Percentiles rank a stretch among this genome's conserved stretches.
These are phyloP conservation scores for Debaryomyces maramus DNA, from an alignment of 805 yeast species.

Conservation along the genomic window DNA sequence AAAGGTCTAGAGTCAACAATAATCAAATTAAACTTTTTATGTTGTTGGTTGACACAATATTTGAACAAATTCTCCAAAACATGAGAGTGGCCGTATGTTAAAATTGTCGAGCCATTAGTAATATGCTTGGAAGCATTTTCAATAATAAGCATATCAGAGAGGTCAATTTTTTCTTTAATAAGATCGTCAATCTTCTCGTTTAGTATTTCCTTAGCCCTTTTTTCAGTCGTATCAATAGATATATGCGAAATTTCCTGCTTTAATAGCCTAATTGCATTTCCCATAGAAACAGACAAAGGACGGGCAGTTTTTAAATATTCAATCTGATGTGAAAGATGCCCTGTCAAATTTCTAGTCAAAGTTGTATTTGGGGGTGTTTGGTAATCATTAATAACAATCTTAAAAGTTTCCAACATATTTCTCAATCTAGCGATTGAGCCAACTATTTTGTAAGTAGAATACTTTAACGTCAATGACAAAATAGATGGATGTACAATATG, in stretches of 20 bases:
- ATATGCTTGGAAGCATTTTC: constrained; percentile 79
- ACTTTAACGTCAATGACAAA: constrained; percentile 71
- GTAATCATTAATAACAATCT: constrained; percentile 75
- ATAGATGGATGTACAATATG: constrained; percentile 86
- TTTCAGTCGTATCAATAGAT: constrained; percentile 69
- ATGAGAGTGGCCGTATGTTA: constrained; percentile 86
- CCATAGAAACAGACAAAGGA: constrained; percentile 92
- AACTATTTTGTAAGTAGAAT: constrained; percentile 80
- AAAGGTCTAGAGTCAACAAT: constrained; percentile 92
- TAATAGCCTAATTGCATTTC: constrained; percentile 95
- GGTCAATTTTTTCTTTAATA: constrained; percentile 79
- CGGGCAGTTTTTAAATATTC: constrained; percentile 89
- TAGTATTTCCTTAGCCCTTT: constrained; percentile 64
- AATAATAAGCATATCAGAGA: constrained; percentile 79
- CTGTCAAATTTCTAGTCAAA: constrained; percentile 82
- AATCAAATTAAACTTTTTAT: constrained; percentile 70
- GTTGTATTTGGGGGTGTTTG: constrained; percentile 83
- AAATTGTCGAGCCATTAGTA: constrained; percentile 69
- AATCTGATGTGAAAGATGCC: constrained; percentile 86
- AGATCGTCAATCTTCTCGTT: constrained; percentile 73
- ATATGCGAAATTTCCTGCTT: constrained; percentile 88
- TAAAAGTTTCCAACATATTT: constrained; percentile 83
- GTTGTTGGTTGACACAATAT: constrained; percentile 59
- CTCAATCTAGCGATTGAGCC: constrained; percentile 87
- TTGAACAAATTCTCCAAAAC: constrained; percentile 76